A percentile compares a stretch with the other conserved stretches of the same genome.
Evolutionary conservation across 83 land plant species (phyloP).

Genomic region (Picea engelmannii): DNA sequence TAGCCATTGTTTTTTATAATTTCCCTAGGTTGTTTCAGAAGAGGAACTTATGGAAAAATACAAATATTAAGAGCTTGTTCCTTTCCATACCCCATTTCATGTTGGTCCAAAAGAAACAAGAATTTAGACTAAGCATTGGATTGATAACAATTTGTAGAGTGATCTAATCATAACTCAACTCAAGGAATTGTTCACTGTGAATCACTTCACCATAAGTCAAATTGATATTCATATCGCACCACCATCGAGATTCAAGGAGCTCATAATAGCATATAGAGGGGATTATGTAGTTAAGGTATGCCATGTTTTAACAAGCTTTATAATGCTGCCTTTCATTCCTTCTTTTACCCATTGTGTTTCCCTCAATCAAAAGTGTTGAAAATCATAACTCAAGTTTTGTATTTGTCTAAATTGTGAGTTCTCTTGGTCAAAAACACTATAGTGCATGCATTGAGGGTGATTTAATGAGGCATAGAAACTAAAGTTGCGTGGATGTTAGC

Average conservation of each 20-base stretch:
- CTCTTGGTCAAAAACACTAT: too few species aligned
- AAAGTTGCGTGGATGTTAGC: not conserved
- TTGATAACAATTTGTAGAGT: conserved; percentile 42
- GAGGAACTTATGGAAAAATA: conserved; percentile 57
- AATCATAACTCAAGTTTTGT: too few species aligned
- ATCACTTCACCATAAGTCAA: conserved; percentile 56
- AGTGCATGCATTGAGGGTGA: not conserved
- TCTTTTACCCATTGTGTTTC: not conserved
- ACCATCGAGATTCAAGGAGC: conserved; percentile 41
- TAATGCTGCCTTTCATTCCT: not conserved
- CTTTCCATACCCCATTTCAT: conserved; percentile 27
- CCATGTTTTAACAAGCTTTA: not conserved
- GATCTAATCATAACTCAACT: conserved; percentile 45
- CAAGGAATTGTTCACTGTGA: conserved; percentile 52
- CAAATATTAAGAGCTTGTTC: conserved; percentile 31
- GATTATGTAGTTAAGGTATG: conserved; percentile 38
- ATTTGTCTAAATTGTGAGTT: too few species aligned
- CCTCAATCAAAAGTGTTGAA: not conserved
- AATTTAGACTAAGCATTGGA: conserved; percentile 29
- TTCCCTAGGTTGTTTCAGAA: conserved; percentile 44
- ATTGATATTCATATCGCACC: conserved; percentile 53
- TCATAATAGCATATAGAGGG: conserved; percentile 13
- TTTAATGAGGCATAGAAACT: not conserved
- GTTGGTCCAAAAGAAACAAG: conserved; percentile 23
- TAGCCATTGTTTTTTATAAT: conserved; percentile 51